Evolutionary conservation across 2,329 filamentous ascomycete genomes (phyloP).

Genomic region (Ascochyta koolunga): DNA sequence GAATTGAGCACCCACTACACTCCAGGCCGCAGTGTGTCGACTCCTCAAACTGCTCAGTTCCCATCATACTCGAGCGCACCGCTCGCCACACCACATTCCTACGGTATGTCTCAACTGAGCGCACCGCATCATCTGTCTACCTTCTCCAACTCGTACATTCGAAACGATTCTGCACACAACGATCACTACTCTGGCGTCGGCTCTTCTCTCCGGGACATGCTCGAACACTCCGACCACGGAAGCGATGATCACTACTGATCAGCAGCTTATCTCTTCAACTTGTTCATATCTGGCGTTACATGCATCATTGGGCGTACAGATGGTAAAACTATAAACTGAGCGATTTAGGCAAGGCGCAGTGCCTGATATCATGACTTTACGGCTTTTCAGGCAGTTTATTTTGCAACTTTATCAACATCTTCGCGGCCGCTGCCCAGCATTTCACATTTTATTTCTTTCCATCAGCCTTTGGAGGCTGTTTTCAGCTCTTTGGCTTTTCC

Average conservation of each 20-base stretch:
- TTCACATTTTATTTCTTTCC: conserved; percentile 10
- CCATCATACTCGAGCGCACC: conserved; percentile 50
- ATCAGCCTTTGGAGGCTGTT: neutral
- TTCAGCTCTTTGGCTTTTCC: too few relatives aligned
- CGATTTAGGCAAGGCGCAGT: conserved; percentile 5
- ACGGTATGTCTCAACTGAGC: conserved; percentile 47
- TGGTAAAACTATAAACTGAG: conserved; percentile 11
- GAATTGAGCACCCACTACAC: conserved; percentile 50
- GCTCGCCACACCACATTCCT: conserved; percentile 46
- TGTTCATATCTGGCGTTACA: conserved; percentile 9
- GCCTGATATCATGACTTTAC: conserved; percentile 11
- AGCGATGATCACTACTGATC: conserved; percentile 34
- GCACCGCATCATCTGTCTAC: conserved; percentile 49
- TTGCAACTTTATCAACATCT: neutral
- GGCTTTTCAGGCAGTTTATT: neutral
- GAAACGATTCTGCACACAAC: conserved; percentile 43
- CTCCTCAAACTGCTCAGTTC: conserved; percentile 49
- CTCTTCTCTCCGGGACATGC: conserved; percentile 46
- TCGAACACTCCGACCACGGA: conserved; percentile 38
- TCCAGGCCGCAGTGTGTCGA: conserved; percentile 41
- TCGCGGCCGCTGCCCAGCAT: neutral
- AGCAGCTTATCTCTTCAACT: neutral
- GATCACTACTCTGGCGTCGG: conserved; percentile 45
- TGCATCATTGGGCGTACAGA: conserved; percentile 6
- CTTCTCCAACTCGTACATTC: conserved; percentile 47